Conservation (phyloP, 1,284 basidiomycete species). For the Gymnopus androsaceus region DNA sequence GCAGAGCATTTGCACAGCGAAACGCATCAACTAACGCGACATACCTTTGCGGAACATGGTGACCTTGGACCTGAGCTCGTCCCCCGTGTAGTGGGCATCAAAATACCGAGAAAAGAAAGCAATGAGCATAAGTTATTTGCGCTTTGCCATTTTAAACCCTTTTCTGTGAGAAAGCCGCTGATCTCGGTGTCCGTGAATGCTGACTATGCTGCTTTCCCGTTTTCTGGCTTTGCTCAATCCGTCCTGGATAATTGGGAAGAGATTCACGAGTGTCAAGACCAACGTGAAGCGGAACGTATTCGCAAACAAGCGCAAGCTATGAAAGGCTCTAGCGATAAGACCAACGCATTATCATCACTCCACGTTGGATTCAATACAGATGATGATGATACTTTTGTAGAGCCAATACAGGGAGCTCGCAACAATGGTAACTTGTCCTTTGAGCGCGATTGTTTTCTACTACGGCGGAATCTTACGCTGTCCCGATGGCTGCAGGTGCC, state of each 20-base stretch:
- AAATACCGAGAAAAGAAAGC: constrained; percentile 23
- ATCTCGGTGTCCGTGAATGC: not conserved
- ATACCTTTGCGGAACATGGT: not conserved
- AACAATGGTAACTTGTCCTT: not conserved
- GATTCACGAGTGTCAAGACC: constrained; percentile 35
- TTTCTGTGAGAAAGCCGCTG: constrained; percentile 6
- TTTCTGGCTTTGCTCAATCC: constrained; percentile 5
- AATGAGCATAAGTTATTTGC: constrained; percentile 22
- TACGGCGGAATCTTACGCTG: not conserved
- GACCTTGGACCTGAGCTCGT: constrained; percentile 1
- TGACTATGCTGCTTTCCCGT: constrained; percentile 16
- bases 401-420: not conserved
- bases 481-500: no score
- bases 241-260: constrained; percentile 34
- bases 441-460: not conserved
- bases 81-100: constrained; percentile 24
- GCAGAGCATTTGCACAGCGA: no score
- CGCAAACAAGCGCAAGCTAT: not conserved
- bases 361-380: not conserved
- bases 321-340: not conserved
- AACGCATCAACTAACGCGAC: no score
- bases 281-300: constrained; percentile 30
- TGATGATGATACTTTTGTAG: not conserved
- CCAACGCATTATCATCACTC: not conserved
- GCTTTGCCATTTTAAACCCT: constrained; percentile 30